phyloP scores from a whole-genome alignment of 2,329 filamentous ascomycete genomes.

The Ceratocystis papillata region DNA sequence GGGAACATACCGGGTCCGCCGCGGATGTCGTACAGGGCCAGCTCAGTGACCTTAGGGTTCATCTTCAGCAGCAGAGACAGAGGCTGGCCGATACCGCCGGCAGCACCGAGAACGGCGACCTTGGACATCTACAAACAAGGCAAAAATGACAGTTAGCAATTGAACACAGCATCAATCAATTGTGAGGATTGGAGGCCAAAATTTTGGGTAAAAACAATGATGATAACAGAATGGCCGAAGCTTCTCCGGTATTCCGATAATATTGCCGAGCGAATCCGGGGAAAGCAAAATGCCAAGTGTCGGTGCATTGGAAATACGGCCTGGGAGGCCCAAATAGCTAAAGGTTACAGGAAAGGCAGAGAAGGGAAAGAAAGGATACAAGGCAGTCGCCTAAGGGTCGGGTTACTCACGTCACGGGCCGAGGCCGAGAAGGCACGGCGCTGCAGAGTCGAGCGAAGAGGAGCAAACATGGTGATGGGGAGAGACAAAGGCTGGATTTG shows the following conservation, averaged over 20 bases:
- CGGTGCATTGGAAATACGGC: background rate
- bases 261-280: constrained; percentile 19
- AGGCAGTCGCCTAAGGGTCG: constrained; percentile 23
- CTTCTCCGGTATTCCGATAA: background rate
- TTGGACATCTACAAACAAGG: constrained; percentile 64
- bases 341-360: background rate
- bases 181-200: background rate
- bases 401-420: constrained; percentile 53
- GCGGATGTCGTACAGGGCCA: constrained; percentile 96
- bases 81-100: constrained; percentile 96
- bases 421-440: constrained; percentile 72
- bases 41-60: constrained; percentile 85
- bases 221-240: background rate
- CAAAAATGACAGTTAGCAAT: constrained; percentile 15
- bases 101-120: constrained; percentile 92
- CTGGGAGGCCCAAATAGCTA: background rate
- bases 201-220: too few relatives aligned
- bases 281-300: background rate
- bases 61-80: constrained; percentile 97
- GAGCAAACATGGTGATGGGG: constrained; percentile 56
- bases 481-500: constrained; percentile 24
- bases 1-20: constrained; percentile 68
- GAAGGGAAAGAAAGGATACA: constrained; percentile 6
- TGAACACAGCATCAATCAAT: background rate
- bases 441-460: constrained; percentile 49